phyloP scores from a whole-genome alignment of 192 early-diverging fungal species.

The Coemansia sp. region DNA sequence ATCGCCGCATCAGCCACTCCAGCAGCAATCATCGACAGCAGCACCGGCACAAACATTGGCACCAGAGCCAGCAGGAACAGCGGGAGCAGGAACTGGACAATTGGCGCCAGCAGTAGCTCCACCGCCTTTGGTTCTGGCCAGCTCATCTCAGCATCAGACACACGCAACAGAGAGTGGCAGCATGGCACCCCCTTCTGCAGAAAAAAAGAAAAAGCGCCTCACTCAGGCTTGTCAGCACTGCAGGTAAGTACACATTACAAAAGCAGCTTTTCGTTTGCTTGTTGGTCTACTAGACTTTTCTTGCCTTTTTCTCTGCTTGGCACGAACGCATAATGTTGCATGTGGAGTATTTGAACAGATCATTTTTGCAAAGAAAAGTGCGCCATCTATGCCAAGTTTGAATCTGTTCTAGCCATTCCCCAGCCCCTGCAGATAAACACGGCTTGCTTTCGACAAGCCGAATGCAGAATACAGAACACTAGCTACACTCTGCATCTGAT shows the following conservation, averaged over 20 bases:
- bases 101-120: constrained; percentile 8
- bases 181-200: background rate
- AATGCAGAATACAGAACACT: background rate
- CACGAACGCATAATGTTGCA: constrained; percentile 2
- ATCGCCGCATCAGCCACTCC: constrained; percentile 12
- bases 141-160: constrained; percentile 12
- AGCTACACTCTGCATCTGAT: background rate
- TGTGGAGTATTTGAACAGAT: background rate
- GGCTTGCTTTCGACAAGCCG: too few relatives aligned
- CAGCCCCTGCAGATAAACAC: background rate
- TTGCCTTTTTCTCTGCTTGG: background rate
- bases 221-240: constrained; percentile 56
- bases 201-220: constrained; percentile 55
- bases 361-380: background rate
- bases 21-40: constrained; percentile 1
- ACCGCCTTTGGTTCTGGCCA: background rate
- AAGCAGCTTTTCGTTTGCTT: background rate
- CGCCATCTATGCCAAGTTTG: background rate
- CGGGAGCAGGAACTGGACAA: too few relatives aligned
- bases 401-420: background rate
- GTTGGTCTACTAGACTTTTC: constrained; percentile 3
- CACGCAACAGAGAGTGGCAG: background rate
- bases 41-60: constrained; percentile 5
- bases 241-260: constrained; percentile 31
- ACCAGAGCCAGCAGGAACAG: constrained; percentile 5